A percentile compares a stretch with the other conserved stretches of the same genome.
phyloP scores from a whole-genome alignment of 176 grass and related monocot species.

The Avena atlantica region DNA sequence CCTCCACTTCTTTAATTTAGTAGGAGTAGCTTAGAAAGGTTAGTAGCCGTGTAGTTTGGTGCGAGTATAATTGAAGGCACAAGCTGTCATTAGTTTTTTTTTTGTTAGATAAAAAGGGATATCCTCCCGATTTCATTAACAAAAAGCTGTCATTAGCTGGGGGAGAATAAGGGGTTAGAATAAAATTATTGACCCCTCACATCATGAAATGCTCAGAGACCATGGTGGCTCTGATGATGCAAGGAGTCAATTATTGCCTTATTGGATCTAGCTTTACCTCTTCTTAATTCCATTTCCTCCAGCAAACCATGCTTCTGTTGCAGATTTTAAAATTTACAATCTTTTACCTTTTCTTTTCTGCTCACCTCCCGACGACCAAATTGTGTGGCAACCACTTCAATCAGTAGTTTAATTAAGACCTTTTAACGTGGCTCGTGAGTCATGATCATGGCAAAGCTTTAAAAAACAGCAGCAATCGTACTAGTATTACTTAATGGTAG shows the following conservation, averaged over 20 bases:
- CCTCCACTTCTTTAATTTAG: slow-evolving; percentile 36
- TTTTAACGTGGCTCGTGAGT: slow-evolving; percentile 8
- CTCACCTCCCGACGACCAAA: slow-evolving; percentile 43
- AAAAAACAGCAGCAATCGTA: neutral
- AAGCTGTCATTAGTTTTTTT: slow-evolving; percentile 48
- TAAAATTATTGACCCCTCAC: neutral
- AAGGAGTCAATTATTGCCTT: slow-evolving; percentile 48
- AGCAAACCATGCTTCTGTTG: slow-evolving; percentile 45
- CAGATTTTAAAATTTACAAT: slow-evolving; percentile 28
- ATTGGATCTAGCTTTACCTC: slow-evolving; percentile 40
- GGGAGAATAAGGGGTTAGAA: slow-evolving; percentile 39
- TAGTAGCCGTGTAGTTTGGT: slow-evolving; percentile 44
- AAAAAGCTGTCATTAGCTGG: slow-evolving; percentile 47
- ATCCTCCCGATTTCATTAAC: no score
- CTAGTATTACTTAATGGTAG: slow-evolving; percentile 2
- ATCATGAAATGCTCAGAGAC: slow-evolving; percentile 26
- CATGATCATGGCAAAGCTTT: slow-evolving; percentile 34
- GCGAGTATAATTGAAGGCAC: slow-evolving; percentile 44
- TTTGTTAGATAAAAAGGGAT: no score
- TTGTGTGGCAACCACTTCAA: slow-evolving; percentile 45
- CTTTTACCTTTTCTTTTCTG: slow-evolving; percentile 36
- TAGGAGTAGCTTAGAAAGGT: slow-evolving; percentile 11
- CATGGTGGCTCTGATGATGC: slow-evolving; percentile 25
- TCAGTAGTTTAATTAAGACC: slow-evolving; percentile 55
- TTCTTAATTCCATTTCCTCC: slow-evolving; percentile 30